These are phyloP conservation scores for Amylocystis lapponica DNA, from an alignment of 768 basidiomycete genomes.

Conservation along the genomic window DNA sequence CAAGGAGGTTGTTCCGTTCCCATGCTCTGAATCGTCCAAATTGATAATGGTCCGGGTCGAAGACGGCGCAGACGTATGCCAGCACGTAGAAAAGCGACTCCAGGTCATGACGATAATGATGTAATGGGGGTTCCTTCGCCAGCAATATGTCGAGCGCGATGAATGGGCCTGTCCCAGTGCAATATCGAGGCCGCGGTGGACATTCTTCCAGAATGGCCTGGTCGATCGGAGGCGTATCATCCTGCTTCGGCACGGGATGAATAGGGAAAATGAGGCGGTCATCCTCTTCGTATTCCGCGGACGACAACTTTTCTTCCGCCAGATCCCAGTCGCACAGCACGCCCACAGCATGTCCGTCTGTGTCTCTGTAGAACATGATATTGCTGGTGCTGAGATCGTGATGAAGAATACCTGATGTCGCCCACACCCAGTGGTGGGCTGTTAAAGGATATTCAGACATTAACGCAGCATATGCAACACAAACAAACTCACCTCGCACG, in stretches of 20 bases:
- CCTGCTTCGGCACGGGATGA: too few species aligned
- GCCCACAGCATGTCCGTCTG: background rate
- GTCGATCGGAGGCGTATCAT: background rate
- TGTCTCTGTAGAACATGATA: constrained; percentile 11
- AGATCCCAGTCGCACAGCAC: constrained; percentile 2
- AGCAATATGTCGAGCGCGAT: constrained; percentile 7
- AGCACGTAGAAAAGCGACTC: constrained; percentile 6
- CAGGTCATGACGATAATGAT: constrained; percentile 2
- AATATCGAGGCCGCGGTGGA: background rate
- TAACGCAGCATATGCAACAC: background rate
- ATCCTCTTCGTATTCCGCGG: background rate
- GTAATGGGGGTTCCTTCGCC: background rate
- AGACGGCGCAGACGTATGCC: background rate
- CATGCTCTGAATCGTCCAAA: background rate
- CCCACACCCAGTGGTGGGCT: constrained; percentile 11
- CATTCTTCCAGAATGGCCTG: too few species aligned
- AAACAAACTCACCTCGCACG: constrained; percentile 23
- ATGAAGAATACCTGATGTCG: constrained; percentile 10
- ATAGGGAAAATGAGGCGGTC: too few species aligned
- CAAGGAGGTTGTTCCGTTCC: too few species aligned
- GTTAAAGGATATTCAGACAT: background rate
- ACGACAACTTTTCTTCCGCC: background rate
- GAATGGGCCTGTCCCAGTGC: constrained; percentile 8
- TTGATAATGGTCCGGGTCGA: background rate
- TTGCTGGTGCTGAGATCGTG: constrained; percentile 12